phyloP scores from a whole-genome alignment of 176 grass and related monocot species.

The Rhynchospora tenuis region DNA sequence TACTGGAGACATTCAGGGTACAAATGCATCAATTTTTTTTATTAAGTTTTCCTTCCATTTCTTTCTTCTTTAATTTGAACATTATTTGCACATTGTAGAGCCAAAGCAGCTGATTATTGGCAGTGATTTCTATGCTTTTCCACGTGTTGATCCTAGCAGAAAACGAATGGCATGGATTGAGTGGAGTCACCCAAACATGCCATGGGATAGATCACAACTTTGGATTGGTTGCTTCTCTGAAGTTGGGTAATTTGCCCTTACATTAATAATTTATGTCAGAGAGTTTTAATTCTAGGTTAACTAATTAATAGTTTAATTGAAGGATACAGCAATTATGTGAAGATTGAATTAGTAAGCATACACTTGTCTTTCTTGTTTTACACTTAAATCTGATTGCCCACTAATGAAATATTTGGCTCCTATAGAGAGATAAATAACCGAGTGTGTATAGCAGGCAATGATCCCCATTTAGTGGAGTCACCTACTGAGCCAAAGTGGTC shows the following conservation, averaged over 20 bases:
- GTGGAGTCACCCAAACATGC: slow-evolving; percentile 77
- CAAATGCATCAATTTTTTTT: slow-evolving; percentile 32
- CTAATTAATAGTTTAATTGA: slow-evolving; percentile 4
- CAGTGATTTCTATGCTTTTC: slow-evolving; percentile 84
- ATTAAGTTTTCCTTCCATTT: neutral
- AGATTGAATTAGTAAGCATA: neutral
- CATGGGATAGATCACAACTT: slow-evolving; percentile 74
- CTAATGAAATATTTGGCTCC: slow-evolving; percentile 6
- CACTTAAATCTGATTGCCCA: neutral
- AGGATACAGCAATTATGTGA: neutral
- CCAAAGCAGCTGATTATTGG: slow-evolving; percentile 51
- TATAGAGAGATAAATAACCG: slow-evolving; percentile 61
- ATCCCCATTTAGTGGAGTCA: slow-evolving; percentile 63
- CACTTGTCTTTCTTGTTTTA: neutral
- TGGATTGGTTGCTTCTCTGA: slow-evolving; percentile 80
- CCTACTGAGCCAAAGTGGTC: slow-evolving; percentile 91
- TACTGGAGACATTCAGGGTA: slow-evolving; percentile 37
- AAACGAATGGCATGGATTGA: slow-evolving; percentile 77
- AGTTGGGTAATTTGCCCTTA: slow-evolving; percentile 50
- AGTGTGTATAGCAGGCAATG: slow-evolving; percentile 64
- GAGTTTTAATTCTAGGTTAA: slow-evolving; percentile 33
- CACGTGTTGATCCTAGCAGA: slow-evolving; percentile 56
- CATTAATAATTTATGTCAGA: slow-evolving; percentile 34
- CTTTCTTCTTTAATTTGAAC: neutral
- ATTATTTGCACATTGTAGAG: slow-evolving; percentile 33